Evolutionary conservation across 495 filamentous ascomycete genomes (phyloP).

Genomic region (Sabuloglossum arenarium): DNA sequence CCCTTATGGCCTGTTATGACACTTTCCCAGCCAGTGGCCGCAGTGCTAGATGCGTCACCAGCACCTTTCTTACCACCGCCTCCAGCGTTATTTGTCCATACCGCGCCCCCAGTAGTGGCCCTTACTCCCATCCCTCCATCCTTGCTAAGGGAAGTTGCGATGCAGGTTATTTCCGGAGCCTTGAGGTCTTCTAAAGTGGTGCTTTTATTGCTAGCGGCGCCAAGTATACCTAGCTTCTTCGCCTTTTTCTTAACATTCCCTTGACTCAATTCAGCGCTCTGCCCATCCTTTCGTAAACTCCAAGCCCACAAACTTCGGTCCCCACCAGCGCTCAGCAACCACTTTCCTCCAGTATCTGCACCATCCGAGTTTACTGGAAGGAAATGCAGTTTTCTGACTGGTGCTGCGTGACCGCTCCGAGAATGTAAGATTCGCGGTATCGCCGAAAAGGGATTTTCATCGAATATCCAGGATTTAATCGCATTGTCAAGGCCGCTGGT

Average conservation of each 20-base stretch:
- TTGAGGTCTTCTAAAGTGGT: slow-evolving; percentile 54
- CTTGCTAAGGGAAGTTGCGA: slow-evolving; percentile 76
- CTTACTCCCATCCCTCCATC: slow-evolving; percentile 72
- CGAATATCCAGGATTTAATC: slow-evolving; percentile 87
- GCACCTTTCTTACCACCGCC: slow-evolving; percentile 32
- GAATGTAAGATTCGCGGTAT: slow-evolving; percentile 66
- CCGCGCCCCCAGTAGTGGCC: slow-evolving; percentile 38
- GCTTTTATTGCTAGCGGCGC: slow-evolving; percentile 26
- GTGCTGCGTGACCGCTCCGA: slow-evolving; percentile 70
- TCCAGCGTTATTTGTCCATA: slow-evolving; percentile 57
- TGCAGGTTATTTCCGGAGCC: slow-evolving; percentile 70
- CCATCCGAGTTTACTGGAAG: slow-evolving; percentile 72
- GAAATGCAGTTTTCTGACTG: slow-evolving; percentile 61
- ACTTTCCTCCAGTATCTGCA: slow-evolving; percentile 74
- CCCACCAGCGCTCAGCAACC: slow-evolving; percentile 73
- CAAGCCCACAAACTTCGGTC: slow-evolving; percentile 89
- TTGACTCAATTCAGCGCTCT: slow-evolving; percentile 84
- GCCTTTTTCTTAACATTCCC: slow-evolving; percentile 63
- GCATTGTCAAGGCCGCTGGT: slow-evolving; percentile 86
- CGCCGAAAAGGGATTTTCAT: slow-evolving; percentile 65
- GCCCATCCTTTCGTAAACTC: slow-evolving; percentile 83
- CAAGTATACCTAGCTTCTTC: slow-evolving; percentile 54
- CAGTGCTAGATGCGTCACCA: slow-evolving; percentile 31
- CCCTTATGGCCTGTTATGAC: slow-evolving; percentile 83
- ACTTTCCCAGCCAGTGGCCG: slow-evolving; percentile 84